Evolutionary conservation across 2,329 filamentous ascomycete genomes (phyloP).

Genomic region (Trichoderma oligosporum): DNA sequence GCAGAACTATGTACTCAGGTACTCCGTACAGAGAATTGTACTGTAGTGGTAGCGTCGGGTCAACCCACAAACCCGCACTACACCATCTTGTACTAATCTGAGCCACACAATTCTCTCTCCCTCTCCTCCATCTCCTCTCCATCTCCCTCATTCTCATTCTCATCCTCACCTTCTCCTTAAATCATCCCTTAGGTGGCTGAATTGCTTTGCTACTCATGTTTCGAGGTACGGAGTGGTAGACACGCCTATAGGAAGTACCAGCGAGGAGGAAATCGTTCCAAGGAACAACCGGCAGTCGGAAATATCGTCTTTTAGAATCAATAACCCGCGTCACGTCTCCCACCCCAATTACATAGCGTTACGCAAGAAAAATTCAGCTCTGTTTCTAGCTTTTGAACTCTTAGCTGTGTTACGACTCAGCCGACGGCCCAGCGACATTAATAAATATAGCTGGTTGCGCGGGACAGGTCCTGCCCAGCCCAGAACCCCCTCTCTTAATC

Average conservation of each 20-base stretch:
- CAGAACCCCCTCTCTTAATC: neutral
- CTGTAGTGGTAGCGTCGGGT: slow-evolving; percentile 7
- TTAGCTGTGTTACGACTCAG: neutral
- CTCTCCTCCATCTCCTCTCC: slow-evolving; percentile 9
- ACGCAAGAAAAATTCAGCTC: no score
- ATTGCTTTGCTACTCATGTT: no score
- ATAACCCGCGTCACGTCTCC: slow-evolving; percentile 8
- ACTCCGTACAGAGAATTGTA: no score
- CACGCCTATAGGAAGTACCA: no score
- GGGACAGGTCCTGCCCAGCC: slow-evolving; percentile 11
- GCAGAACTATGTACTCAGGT: no score
- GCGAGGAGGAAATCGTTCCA: neutral
- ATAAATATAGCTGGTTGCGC: slow-evolving; percentile 1
- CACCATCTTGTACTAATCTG: slow-evolving; percentile 9
- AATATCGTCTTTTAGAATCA: neutral
- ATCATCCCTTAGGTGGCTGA: no score
- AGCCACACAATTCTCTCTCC: slow-evolving; percentile 9
- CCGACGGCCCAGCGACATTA: neutral
- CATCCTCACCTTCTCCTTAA: slow-evolving; percentile 5
- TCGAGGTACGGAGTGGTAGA: no score
- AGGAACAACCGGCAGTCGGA: no score
- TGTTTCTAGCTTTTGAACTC: neutral
- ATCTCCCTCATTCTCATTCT: neutral
- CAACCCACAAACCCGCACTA: slow-evolving; percentile 17
- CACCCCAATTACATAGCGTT: neutral